Evolutionary conservation across 2,329 filamentous ascomycete genomes (phyloP), one percentile per base, ranked within the genome.

Genomic region (Orbilia brochopaga): DNA sequence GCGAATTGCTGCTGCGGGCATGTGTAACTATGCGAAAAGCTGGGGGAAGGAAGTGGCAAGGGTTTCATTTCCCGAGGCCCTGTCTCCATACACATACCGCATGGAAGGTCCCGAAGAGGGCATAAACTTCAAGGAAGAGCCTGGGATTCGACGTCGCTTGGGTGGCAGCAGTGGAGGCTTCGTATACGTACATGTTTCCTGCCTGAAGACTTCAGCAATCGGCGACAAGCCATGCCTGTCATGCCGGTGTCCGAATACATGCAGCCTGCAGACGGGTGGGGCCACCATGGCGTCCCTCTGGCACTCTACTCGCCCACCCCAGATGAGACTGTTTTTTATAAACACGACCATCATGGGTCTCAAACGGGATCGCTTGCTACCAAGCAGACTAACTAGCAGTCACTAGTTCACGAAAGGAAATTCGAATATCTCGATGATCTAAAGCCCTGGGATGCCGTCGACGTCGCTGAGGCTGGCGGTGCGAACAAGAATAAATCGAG

Each of bases 41-140:
- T 64, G 60, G 55, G 52, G 44, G 44, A 48, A 23, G 44, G 44
- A 56, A 57, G 48, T 55, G 52, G 52, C 67, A 64, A 63, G 67
- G 66, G 46, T 52, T 19, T 70, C 54, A 64, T 72, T 72, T 67
- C 35, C 55, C 48, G 51, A 32, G 54, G 51, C 58, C 58, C 55
- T 64, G 61, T 27, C 27, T 56, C 48, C 60, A 64, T 60, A 40
- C 60, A 51, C 60, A 60, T 65, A 40, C 51, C 67, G 67, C 67
- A 58, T 72, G 60, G 67, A 65, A 54, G 60, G 50, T 50, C 67
- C 67, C 30, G 53, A 72, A 72, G 51, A 72, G 61, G 67, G 57
- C 46, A 65, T 65, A 48, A 55, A 54, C 17, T 59, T 69, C 52
- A 27, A 27, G 53, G 48, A 40, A 56, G 37, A 30, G 48, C 50